Conservation (phyloP, 1,284 basidiomycete species). For the Ganoderma leucocontextum region DNA sequence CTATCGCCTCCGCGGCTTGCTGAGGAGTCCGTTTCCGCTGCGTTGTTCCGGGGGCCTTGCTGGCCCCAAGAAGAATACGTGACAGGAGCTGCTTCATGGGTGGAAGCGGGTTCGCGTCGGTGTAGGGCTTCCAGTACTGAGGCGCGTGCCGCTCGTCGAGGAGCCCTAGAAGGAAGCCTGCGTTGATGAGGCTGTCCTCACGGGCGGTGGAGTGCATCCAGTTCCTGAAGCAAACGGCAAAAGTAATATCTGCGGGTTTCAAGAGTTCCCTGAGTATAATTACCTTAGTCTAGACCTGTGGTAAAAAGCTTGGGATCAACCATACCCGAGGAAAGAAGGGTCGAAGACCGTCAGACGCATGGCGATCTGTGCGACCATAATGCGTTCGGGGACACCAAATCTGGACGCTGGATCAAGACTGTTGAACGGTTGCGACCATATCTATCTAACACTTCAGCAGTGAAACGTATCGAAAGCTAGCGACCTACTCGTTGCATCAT, state of each 20-base stretch:
- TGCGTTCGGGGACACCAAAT: constrained; percentile 17
- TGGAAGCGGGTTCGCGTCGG: constrained; percentile 8
- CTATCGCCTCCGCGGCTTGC: constrained; percentile 15
- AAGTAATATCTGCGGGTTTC: constrained; percentile 25
- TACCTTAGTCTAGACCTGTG: background rate
- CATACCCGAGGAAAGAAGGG: constrained; percentile 25
- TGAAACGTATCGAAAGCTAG: too few species aligned
- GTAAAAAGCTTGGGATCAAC: background rate
- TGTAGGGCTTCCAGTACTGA: background rate
- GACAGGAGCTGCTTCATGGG: constrained; percentile 4
- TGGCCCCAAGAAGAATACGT: constrained; percentile 17
- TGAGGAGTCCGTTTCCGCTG: constrained; percentile 18
- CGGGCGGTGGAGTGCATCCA: constrained; percentile 22
- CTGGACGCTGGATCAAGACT: constrained; percentile 16
- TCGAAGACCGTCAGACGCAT: constrained; percentile 20
- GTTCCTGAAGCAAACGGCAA: constrained; percentile 24
- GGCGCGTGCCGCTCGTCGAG: background rate
- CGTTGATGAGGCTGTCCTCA: constrained; percentile 8
- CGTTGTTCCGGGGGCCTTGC: constrained; percentile 1
- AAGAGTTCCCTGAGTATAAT: constrained; percentile 10
- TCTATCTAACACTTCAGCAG: constrained; percentile 1
- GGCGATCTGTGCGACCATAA: constrained; percentile 15
- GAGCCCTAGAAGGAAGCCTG: constrained; percentile 4
- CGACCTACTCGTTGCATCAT: constrained; percentile 26
- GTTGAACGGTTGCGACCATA: constrained; percentile 21